Conservation (phyloP, 2,329 filamentous ascomycete species). For the Aspergillus candidus region DNA sequence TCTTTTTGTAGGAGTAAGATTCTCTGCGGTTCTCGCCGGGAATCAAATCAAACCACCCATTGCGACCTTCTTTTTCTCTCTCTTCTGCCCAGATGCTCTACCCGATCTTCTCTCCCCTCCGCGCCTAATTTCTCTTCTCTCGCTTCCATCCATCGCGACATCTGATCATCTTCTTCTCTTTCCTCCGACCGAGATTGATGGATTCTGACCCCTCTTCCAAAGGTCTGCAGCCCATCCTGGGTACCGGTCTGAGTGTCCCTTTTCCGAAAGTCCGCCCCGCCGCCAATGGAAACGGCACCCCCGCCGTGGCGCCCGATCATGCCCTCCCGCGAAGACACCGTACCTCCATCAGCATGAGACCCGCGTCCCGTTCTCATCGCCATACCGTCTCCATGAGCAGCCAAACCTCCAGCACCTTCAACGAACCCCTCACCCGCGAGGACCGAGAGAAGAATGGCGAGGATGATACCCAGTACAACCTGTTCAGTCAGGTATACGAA, state of each 20-base stretch:
- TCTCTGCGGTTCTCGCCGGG: conserved; percentile 11
- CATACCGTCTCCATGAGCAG: conserved; percentile 18
- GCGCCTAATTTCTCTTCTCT: conserved; percentile 2
- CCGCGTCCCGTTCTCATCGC: conserved; percentile 18
- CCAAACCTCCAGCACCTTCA: conserved; percentile 21
- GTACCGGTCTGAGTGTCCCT: conserved; percentile 23
- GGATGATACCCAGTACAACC: conserved; percentile 28
- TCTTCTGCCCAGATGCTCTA: not conserved
- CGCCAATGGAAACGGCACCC: conserved; percentile 15
- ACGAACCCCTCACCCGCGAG: conserved; percentile 18
- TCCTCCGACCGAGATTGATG: conserved; percentile 10
- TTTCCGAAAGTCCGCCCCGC: conserved; percentile 18
- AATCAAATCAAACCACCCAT: conserved; percentile 17
- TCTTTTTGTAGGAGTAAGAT: conserved; percentile 14
- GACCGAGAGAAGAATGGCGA: conserved; percentile 24
- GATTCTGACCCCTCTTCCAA: conserved; percentile 23
- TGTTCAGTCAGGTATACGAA: conserved; percentile 68
- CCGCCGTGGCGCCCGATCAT: conserved; percentile 17
- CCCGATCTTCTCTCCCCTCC: not conserved
- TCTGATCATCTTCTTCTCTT: not conserved
- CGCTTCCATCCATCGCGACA: not conserved
- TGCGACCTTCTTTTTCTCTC: conserved; percentile 4
- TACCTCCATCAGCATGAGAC: conserved; percentile 23
- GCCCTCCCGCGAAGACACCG: conserved; percentile 24
- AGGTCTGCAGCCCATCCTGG: conserved; percentile 22